phyloP scores from a whole-genome alignment of 108 stramenopile species.

The Poteriospumella lacustris region DNA sequence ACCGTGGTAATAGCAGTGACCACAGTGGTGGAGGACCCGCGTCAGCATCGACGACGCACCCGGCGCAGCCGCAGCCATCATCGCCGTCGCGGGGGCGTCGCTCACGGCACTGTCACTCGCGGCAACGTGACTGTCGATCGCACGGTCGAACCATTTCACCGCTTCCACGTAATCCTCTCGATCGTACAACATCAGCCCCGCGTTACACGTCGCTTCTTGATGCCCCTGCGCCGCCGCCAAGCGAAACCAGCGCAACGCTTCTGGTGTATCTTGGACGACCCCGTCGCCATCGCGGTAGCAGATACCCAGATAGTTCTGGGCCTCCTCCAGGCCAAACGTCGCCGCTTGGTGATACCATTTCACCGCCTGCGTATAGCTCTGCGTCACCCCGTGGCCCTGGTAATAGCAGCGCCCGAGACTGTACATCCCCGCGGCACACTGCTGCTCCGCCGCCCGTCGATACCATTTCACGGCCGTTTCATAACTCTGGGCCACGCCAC shows the following conservation, averaged over 20 bases:
- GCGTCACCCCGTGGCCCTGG: neutral
- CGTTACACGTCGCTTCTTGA: too few relatives aligned
- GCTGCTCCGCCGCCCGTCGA: neutral
- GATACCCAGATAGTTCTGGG: neutral
- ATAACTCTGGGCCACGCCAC: neutral
- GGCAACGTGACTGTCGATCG: too few relatives aligned
- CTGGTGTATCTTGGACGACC: neutral
- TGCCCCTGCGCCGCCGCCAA: neutral
- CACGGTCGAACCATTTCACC: too few relatives aligned
- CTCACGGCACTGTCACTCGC: too few relatives aligned
- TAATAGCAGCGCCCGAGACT: conserved; percentile 10
- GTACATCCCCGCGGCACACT: neutral
- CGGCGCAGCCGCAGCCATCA: too few relatives aligned
- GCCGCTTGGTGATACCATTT: conserved; percentile 15
- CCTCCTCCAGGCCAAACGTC: neutral
- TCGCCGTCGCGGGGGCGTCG: too few relatives aligned
- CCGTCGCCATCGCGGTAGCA: conserved; percentile 16
- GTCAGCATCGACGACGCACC: too few relatives aligned
- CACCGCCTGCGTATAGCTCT: neutral
- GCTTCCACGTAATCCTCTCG: too few relatives aligned
- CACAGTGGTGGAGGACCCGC: neutral
- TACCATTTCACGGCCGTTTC: neutral
- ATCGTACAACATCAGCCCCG: too few relatives aligned
- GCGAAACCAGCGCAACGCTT: neutral
- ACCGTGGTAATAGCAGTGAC: neutral